Evolutionary conservation across 1,139 yeast species (phyloP), one percentile per base, ranked within the genome.

Genomic region (Pichia sp.): DNA sequence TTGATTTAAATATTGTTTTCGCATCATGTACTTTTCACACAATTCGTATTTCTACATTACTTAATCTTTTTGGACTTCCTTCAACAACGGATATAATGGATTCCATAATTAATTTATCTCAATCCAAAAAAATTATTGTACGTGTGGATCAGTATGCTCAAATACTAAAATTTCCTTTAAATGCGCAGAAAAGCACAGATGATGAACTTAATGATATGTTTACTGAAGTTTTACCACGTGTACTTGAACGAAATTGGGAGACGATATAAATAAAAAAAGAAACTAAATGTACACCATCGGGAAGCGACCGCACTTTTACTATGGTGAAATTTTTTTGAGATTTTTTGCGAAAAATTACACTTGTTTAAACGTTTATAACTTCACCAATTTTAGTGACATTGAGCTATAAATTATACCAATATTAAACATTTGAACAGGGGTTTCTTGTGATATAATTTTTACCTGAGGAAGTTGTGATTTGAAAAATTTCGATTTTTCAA

Each of bases 201-300:
- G 15, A 22, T 20, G 15, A 32, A 27, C 15, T 25, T 10, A 22
- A 40, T n/a, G 24, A 33, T 4, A 23, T 43, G 23, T 37, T 43
- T 15, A 27, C 25, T 6, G 22, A 25, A 10, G 16, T 25, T 25
- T 23, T 43, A 15, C 43, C 46, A 2, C 14, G 25, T 4, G 38
- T 27, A 6, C 13, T 42, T 5, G 45, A 42, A 13, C 5, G 35
- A 13, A 38, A 42, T 19, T 42, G 45, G 45, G 34, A 37, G n/a
- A n/a, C n/a, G n/a, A n/a, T n/a, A n/a, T n/a, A n/a, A n/a, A n/a
- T n/a, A n/a, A n/a, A n/a, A n/a, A n/a, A n/a, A n/a, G n/a, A n/a
- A n/a, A n/a, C n/a, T 19, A 10, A 11, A 2, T 26, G 31, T 2
- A 31, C 21, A 16, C n/a, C n/a, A n/a, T n/a, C n/a, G n/a, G n/a